Evolutionary conservation across 1,284 basidiomycete species (phyloP).

Genomic region (Ceratobasidium theobromae): DNA sequence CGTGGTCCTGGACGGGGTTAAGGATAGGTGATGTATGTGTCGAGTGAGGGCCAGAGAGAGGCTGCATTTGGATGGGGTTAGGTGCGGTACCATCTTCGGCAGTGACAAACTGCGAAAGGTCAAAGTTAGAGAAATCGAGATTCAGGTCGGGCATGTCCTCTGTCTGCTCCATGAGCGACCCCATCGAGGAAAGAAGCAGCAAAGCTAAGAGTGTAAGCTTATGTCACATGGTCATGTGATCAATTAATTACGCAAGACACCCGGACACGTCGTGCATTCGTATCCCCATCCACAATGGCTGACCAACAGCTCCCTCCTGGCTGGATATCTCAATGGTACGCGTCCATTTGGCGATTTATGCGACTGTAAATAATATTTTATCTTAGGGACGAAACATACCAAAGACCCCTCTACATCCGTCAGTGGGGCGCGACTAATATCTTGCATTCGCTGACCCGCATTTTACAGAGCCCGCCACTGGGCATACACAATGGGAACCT

Average conservation of each 20-base stretch:
- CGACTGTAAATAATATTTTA: slow-evolving; percentile 15
- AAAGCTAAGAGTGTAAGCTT: no score
- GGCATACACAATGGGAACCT: slow-evolving; percentile 67
- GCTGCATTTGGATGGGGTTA: slow-evolving; percentile 11
- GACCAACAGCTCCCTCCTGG: slow-evolving; percentile 76
- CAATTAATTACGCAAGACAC: slow-evolving; percentile 21
- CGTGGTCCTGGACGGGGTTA: slow-evolving; percentile 18
- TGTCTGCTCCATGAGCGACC: neutral
- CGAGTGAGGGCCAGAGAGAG: slow-evolving; percentile 11
- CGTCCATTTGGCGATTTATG: slow-evolving; percentile 13
- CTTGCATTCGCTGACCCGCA: slow-evolving; percentile 5
- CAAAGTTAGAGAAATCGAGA: slow-evolving; percentile 24
- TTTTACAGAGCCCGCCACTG: slow-evolving; percentile 54
- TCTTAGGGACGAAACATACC: slow-evolving; percentile 74
- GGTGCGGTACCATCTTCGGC: neutral
- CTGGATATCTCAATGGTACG: slow-evolving; percentile 85
- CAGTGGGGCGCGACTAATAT: slow-evolving; percentile 39
- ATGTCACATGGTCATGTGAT: no score
- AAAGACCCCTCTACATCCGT: slow-evolving; percentile 85
- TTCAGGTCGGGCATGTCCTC: slow-evolving; percentile 23
- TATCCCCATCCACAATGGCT: slow-evolving; percentile 28
- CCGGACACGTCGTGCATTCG: slow-evolving; percentile 21
- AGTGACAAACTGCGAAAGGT: slow-evolving; percentile 23
- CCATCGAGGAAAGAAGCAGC: neutral
- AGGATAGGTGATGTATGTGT: slow-evolving; percentile 28